Conservation (phyloP, 1,284 basidiomycete genomes). For the Stereum hirsutum region DNA sequence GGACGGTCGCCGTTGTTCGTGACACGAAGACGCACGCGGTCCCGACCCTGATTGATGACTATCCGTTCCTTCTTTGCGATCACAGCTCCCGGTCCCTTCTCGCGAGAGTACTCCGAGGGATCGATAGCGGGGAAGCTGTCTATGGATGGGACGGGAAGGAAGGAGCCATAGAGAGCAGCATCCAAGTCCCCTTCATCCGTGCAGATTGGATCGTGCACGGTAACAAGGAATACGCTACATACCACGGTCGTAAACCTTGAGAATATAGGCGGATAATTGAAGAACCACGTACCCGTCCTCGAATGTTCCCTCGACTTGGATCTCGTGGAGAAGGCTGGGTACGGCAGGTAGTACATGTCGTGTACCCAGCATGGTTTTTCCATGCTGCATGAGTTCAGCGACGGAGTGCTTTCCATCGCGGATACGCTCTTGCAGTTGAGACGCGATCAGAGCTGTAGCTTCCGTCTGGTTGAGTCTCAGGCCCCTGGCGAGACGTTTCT, state of each 20-base stretch:
- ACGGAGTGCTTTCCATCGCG: slow-evolving; percentile 91
- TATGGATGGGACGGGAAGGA: slow-evolving; percentile 72
- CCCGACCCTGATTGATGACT: slow-evolving; percentile 64
- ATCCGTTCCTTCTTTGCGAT: slow-evolving; percentile 64
- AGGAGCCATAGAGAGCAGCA: slow-evolving; percentile 87
- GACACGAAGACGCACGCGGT: slow-evolving; percentile 68
- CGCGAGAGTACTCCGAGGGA: slow-evolving; percentile 36
- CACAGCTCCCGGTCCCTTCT: slow-evolving; percentile 66
- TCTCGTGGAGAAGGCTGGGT: slow-evolving; percentile 59
- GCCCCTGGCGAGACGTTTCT: slow-evolving; percentile 90
- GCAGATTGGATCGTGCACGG: slow-evolving; percentile 90
- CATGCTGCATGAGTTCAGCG: slow-evolving; percentile 85
- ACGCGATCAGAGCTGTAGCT: slow-evolving; percentile 83
- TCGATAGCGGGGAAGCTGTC: slow-evolving; percentile 55
- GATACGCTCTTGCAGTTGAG: slow-evolving; percentile 89
- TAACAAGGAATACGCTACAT: slow-evolving; percentile 82
- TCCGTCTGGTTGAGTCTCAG: slow-evolving; percentile 83
- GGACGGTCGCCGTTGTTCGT: slow-evolving; percentile 93
- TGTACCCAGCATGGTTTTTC: slow-evolving; percentile 83
- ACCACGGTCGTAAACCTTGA: slow-evolving; percentile 7
- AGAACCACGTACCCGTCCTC: slow-evolving; percentile 55
- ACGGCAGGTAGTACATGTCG: slow-evolving; percentile 86
- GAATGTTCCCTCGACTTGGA: slow-evolving; percentile 93
- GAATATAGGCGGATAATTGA: slow-evolving; percentile 1
- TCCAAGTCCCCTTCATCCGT: slow-evolving; percentile 72